Conservation (phyloP, 306 rosid genomes). For the Quercus variabilis region DNA sequence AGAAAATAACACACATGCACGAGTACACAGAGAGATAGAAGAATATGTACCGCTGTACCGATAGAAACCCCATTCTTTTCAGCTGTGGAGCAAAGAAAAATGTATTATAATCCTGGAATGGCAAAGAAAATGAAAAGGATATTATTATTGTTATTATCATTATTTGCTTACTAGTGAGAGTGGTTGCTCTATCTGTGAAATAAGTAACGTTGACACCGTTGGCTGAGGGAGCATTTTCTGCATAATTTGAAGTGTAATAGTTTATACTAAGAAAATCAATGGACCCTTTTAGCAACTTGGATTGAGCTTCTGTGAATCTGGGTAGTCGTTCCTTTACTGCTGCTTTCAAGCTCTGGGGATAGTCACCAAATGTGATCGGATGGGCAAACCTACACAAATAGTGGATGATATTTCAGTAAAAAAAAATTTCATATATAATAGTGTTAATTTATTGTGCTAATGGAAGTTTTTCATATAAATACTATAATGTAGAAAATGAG, state of each 20-base stretch:
- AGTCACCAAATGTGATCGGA: conserved; percentile 57
- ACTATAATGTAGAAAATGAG: no score
- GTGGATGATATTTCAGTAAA: no score
- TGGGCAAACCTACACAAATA: conserved; percentile 34
- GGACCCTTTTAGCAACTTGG: conserved; percentile 28
- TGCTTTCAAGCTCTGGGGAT: conserved; percentile 40
- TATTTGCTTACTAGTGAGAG: conserved; percentile 31
- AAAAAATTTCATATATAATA: no score
- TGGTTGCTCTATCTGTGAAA: conserved; percentile 21
- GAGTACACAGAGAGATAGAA: neutral
- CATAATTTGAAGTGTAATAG: conserved; percentile 51
- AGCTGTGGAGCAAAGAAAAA: conserved; percentile 1
- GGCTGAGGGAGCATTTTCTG: conserved; percentile 17
- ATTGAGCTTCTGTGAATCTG: conserved; percentile 38
- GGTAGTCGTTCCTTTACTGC: conserved; percentile 50
- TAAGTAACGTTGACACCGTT: conserved; percentile 26
- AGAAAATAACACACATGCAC: no score
- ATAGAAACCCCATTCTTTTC: conserved; percentile 18
- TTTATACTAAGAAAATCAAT: conserved; percentile 65
- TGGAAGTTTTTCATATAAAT: no score
- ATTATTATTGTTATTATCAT: neutral
- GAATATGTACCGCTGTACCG: conserved; percentile 27
- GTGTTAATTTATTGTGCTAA: no score
- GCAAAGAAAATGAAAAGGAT: no score
- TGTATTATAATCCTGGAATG: no score